Percentiles rank a stretch among this genome's conserved stretches.
These are phyloP conservation scores for Hymenoscyphus fraxineus DNA, from an alignment of 2,329 filamentous ascomycete genomes.

Conservation along the genomic window DNA sequence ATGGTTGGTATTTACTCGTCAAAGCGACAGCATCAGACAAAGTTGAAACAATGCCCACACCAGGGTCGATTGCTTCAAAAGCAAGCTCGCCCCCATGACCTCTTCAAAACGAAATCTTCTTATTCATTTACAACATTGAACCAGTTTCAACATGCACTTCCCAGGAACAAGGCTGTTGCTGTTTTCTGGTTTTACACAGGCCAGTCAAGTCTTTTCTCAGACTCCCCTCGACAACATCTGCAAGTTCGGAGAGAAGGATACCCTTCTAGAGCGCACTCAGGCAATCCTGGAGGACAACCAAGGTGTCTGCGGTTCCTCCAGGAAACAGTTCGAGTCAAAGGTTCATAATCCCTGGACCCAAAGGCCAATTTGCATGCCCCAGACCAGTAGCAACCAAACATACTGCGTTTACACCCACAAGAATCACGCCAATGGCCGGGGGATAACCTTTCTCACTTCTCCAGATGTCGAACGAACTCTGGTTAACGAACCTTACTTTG, in stretches of 20 bases:
- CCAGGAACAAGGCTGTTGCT: background rate
- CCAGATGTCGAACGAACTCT: background rate
- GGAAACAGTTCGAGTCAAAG: background rate
- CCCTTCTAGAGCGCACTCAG: background rate
- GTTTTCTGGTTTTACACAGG: background rate
- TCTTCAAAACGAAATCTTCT: background rate
- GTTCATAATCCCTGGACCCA: background rate
- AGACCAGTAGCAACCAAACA: background rate
- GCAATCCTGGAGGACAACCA: background rate
- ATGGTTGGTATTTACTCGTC: background rate
- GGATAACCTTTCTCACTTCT: background rate
- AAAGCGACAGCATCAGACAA: slow-evolving; percentile 1
- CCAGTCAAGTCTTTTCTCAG: background rate
- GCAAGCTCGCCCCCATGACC: background rate
- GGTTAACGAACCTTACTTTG: background rate
- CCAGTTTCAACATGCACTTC: background rate
- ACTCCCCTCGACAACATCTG: background rate
- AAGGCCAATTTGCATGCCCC: background rate
- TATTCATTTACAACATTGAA: background rate
- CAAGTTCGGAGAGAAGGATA: background rate
- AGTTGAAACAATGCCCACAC: background rate
- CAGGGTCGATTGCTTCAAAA: background rate
- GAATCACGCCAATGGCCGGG: background rate
- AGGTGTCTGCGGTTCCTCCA: background rate
- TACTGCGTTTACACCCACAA: background rate